Evolutionary conservation across 2,329 filamentous ascomycete genomes (phyloP).

Genomic region (Helminthosporium solani): DNA sequence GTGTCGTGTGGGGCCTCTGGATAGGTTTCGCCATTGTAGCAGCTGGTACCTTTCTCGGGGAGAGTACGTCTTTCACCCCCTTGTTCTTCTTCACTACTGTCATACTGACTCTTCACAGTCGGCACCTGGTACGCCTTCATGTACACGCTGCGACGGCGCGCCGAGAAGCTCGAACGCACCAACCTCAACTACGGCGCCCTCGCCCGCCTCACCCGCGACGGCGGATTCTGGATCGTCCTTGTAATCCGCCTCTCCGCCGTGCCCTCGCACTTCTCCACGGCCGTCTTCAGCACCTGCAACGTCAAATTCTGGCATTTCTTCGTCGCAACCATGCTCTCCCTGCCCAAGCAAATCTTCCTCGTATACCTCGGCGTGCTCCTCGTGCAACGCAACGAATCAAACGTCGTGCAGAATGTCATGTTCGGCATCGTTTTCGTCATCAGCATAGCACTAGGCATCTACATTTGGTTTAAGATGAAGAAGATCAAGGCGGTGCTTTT

Average conservation of each 20-base stretch:
- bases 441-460: conserved; percentile 31
- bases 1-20: conserved; percentile 39
- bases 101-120: conserved; percentile 22
- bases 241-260: conserved; percentile 38
- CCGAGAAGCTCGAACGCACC: conserved; percentile 35
- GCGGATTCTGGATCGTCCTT: conserved; percentile 37
- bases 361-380: conserved; percentile 39
- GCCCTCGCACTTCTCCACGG: conserved; percentile 38
- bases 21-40: conserved; percentile 38
- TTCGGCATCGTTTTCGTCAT: conserved; percentile 33
- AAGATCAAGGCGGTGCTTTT: conserved; percentile 33
- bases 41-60: conserved; percentile 38
- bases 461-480: conserved; percentile 39
- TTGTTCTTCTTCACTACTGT: not conserved
- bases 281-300: conserved; percentile 40
- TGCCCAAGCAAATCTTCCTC: conserved; percentile 40
- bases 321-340: conserved; percentile 34
- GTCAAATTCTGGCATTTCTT: conserved; percentile 41
- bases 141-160: conserved; percentile 30
- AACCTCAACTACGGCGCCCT: conserved; percentile 41
- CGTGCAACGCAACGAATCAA: conserved; percentile 27
- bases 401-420: conserved; percentile 29
- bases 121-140: conserved; percentile 42
- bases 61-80: conserved; percentile 21
- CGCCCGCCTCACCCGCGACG: conserved; percentile 37